Conservation (phyloP, 192 early-diverging fungal species). For the Cladochytrium replicatum region DNA sequence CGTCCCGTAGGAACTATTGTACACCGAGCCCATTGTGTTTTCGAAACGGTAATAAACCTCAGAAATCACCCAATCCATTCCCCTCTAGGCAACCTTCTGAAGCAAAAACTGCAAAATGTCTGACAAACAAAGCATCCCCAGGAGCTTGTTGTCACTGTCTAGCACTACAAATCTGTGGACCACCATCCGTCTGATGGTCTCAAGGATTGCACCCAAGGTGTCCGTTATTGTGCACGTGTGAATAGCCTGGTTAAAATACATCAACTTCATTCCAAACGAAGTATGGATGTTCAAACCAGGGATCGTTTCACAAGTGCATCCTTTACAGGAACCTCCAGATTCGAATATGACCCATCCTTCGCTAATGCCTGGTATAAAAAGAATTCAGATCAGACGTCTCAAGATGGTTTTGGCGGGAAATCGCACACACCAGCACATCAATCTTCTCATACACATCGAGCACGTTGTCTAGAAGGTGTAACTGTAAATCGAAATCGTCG, state of each 20-base stretch:
- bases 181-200: conserved; percentile 73
- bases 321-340: conserved; percentile 78
- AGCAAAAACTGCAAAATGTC: conserved; percentile 58
- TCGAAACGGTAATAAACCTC: too few species aligned
- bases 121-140: conserved; percentile 76
- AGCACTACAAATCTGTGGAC: conserved; percentile 90
- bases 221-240: conserved; percentile 82
- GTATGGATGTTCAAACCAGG: conserved; percentile 31
- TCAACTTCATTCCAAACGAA: conserved; percentile 3
- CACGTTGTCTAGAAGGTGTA: conserved; percentile 49
- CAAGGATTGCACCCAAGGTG: conserved; percentile 79
- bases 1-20: too few species aligned
- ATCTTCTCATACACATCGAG: conserved; percentile 94
- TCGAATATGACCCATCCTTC: conserved; percentile 56
- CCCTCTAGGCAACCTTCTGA: too few species aligned
- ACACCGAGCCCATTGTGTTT: too few species aligned
- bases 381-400: background rate
- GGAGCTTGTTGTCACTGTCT: conserved; percentile 67
- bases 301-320: conserved; percentile 74
- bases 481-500: too few species aligned
- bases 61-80: too few species aligned
- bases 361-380: conserved; percentile 43
- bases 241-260: conserved; percentile 89
- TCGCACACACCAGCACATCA: conserved; percentile 64
- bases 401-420: background rate